These are phyloP conservation scores for Xenoacremonium recifei DNA, from an alignment of 2,329 filamentous ascomycete genomes.

Conservation along the genomic window DNA sequence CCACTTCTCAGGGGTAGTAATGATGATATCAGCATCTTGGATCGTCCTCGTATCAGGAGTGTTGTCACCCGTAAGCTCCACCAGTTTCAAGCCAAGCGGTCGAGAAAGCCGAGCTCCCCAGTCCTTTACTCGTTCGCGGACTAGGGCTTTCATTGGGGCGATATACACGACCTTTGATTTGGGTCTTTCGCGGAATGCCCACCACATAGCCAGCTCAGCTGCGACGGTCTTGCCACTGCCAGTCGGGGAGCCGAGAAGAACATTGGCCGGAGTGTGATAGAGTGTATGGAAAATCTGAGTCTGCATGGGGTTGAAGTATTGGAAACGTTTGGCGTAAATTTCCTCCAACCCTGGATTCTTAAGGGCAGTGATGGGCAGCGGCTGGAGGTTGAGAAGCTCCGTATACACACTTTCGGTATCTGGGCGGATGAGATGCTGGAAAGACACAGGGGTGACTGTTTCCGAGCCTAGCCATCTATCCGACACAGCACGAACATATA, in stretches of 20 bases:
- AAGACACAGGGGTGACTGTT: slow-evolving; percentile 91
- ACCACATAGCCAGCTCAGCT: slow-evolving; percentile 98
- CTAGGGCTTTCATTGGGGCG: slow-evolving; percentile 97
- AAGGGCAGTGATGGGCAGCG: slow-evolving; percentile 79
- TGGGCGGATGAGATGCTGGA: slow-evolving; percentile 94
- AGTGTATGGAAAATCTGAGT: slow-evolving; percentile 97
- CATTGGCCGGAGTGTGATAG: slow-evolving; percentile 89
- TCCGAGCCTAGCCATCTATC: slow-evolving; percentile 97
- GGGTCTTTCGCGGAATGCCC: slow-evolving; percentile 92
- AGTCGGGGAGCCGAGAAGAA: slow-evolving; percentile 91
- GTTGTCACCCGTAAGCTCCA: slow-evolving; percentile 95
- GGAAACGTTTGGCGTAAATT: slow-evolving; percentile 83
- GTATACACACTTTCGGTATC: slow-evolving; percentile 98
- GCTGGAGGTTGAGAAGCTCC: slow-evolving; percentile 87
- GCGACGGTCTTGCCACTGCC: slow-evolving; percentile 98
- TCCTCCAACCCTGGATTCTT: slow-evolving; percentile 87
- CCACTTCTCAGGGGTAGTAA: slow-evolving; percentile 99
- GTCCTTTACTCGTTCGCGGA: slow-evolving; percentile 93
- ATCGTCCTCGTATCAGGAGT: slow-evolving; percentile 96
- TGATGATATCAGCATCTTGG: slow-evolving; percentile 92
- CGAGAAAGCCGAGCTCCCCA: slow-evolving; percentile 81
- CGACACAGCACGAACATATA: slow-evolving; percentile 91
- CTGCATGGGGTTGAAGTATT: slow-evolving; percentile 99
- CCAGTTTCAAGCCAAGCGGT: slow-evolving; percentile 83
- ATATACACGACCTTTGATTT: slow-evolving; percentile 99